Evolutionary conservation across 345 rosid genomes (phyloP), one percentile per base, ranked within the genome.

Genomic region (Hibiscus mutabilis): DNA sequence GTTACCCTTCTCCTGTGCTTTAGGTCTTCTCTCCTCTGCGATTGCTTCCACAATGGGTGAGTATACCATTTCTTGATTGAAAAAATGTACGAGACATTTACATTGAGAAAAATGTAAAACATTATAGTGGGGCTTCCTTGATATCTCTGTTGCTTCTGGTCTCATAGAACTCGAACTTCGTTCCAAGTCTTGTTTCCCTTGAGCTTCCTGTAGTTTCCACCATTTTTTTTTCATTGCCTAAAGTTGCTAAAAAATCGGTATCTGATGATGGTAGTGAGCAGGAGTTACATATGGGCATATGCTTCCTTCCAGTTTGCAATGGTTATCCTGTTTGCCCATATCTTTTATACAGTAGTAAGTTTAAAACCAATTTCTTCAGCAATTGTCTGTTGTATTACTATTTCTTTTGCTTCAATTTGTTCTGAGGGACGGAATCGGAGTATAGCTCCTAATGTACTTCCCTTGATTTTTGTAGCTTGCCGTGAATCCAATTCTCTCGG

Each of bases 221-320:
- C 44, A 60, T 60, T 35, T 31, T 51, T 51, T 25, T 18, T 35
- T 35, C 27, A 35, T 33, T 62, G 15, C 25, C 47, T n/a, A 42
- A 42, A 40, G 46, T 40, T 40, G 46, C 46, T 40, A 40, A 42
- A 42, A 35, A 40, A 59, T 72, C 52, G 67, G 14, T 66, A 3
- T 56, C 29, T 78, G 70, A 60, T 63, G 73, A 53, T 77, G 75
- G 72, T 87, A 87, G 91, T 85, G 81, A 83, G 81, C 84, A 75
- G 87, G 75, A 76, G 81, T 68, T 87, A 84, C 83, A 82, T 83
- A 33, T 84, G 91, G 91, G 91, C 85, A 3, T 87, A 83, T 80
- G 83, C 87, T 53, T 84, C 81, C 61, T 83, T 84, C 72, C 91
- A 87, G 72, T 87, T 83, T 78, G 88, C 87, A 0, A 75, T 82